Conservation (phyloP, 148 eudicot species). For the Selenicereus undatus region DNA sequence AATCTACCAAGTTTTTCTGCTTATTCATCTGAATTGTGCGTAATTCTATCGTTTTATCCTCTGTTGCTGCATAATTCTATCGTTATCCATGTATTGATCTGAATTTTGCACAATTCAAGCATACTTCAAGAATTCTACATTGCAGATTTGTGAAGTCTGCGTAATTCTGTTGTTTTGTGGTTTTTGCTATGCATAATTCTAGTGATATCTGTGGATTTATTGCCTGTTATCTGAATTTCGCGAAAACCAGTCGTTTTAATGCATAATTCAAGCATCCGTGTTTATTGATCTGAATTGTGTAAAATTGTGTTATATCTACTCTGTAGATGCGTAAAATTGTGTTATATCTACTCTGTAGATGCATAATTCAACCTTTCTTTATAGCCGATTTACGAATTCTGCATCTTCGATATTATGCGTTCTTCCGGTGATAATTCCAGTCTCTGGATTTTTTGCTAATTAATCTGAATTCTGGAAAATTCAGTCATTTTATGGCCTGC, state of each 20-base stretch:
- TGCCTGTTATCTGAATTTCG: neutral
- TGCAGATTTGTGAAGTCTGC: conserved; percentile 8
- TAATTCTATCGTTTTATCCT: neutral
- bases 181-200: conserved; percentile 4
- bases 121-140: conserved; percentile 8
- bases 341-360: neutral
- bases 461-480: conserved; percentile 1
- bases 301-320: neutral
- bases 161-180: conserved; percentile 7
- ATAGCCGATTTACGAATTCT: neutral
- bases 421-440: neutral
- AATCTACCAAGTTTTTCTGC: neutral
- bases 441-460: neutral
- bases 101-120: conserved; percentile 16
- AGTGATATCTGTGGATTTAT: neutral
- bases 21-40: conserved; percentile 11
- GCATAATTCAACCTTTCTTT: neutral
- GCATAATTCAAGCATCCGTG: neutral
- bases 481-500: neutral
- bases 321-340: neutral
- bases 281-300: neutral
- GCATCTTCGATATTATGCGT: neutral
- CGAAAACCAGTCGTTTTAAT: neutral
- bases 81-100: neutral
- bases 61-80: neutral